Evolutionary conservation across 768 basidiomycete genomes (phyloP).

Genomic region (Termitomyces bulborhizus): DNA sequence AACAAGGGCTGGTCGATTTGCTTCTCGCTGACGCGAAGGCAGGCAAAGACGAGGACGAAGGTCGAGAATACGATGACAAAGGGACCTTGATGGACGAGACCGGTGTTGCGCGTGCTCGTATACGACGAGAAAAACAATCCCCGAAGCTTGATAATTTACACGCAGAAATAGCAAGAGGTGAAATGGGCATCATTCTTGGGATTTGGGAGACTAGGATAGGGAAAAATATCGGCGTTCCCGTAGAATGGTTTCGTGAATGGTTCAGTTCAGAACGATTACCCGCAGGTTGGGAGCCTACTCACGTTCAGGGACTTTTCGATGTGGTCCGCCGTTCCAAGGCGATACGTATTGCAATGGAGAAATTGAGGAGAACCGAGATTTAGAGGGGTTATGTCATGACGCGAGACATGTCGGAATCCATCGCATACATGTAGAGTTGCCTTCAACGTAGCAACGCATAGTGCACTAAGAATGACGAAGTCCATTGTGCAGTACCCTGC

Average conservation of each 20-base stretch:
- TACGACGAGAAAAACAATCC: neutral
- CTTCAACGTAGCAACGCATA: too few relatives aligned
- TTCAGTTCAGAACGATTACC: neutral
- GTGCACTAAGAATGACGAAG: too few relatives aligned
- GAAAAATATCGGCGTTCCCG: neutral
- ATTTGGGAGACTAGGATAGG: neutral
- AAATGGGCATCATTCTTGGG: neutral
- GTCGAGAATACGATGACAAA: neutral
- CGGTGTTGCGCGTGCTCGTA: neutral
- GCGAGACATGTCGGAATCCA: too few relatives aligned
- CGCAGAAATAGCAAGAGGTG: neutral
- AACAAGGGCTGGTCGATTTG: neutral
- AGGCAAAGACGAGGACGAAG: neutral
- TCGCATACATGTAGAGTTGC: too few relatives aligned
- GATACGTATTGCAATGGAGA: neutral
- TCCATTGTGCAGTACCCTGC: too few relatives aligned
- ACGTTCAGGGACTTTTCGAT: neutral
- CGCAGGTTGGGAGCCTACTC: neutral
- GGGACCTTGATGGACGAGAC: neutral
- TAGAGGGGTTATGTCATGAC: too few relatives aligned
- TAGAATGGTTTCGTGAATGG: neutral
- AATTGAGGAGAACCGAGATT: neutral
- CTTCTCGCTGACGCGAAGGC: neutral
- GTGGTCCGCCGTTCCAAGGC: neutral
- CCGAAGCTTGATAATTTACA: neutral